These are phyloP conservation scores for Cryptococcus deneoformans DNA, from an alignment of 1,284 basidiomycete genomes.

Conservation along the genomic window DNA sequence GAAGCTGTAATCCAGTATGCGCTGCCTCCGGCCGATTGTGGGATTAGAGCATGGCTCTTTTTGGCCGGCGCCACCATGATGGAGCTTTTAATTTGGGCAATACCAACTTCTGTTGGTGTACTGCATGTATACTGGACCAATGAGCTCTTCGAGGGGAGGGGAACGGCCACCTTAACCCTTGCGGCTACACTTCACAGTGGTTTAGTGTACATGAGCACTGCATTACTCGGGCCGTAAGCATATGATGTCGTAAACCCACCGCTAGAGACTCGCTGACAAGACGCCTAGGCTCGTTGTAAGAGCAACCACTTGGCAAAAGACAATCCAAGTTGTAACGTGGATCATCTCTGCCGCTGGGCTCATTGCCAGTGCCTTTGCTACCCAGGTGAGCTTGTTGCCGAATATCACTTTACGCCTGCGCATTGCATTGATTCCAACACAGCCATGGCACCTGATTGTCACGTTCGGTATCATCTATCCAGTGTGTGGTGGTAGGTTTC, in stretches of 20 bases:
- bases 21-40: conserved; percentile 44
- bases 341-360: conserved; percentile 23
- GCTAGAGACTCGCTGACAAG: neutral
- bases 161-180: conserved; percentile 38
- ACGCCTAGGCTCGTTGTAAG: conserved; percentile 26
- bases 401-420: neutral
- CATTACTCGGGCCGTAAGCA: conserved; percentile 41
- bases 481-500: conserved; percentile 17
- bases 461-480: conserved; percentile 47
- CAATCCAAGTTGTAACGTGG: conserved; percentile 30
- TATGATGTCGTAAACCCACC: neutral
- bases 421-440: neutral
- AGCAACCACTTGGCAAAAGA: conserved; percentile 27
- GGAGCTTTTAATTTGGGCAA: conserved; percentile 45
- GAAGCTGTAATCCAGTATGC: conserved; percentile 2
- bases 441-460: conserved; percentile 46
- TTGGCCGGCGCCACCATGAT: conserved; percentile 39
- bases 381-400: conserved; percentile 12
- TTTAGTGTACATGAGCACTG: conserved; percentile 41
- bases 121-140: conserved; percentile 46
- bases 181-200: conserved; percentile 46
- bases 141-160: conserved; percentile 35
- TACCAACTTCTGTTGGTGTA: conserved; percentile 46
- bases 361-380: conserved; percentile 39
- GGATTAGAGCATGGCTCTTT: conserved; percentile 44